phyloP scores from a whole-genome alignment of 208 protist species.

The Crithidia acanthocephali region DNA sequence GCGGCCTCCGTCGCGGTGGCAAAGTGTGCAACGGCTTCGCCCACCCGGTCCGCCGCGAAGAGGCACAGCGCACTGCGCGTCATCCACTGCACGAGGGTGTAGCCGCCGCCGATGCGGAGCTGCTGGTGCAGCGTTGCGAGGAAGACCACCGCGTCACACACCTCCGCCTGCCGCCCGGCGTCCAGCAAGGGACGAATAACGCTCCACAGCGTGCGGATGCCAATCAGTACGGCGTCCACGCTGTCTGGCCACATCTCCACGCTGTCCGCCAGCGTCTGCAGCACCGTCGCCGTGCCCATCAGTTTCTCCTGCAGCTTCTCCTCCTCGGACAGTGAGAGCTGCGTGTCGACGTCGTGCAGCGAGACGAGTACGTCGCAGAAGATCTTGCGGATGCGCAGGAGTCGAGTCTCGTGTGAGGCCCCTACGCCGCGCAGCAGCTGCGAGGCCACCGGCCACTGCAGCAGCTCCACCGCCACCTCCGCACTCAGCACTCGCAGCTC shows the following conservation, averaged over 20 bases:
- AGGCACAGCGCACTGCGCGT: constrained; percentile 70
- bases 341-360: constrained; percentile 42
- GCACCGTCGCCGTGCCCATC: constrained; percentile 45
- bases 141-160: constrained; percentile 73
- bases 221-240: constrained; percentile 43
- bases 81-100: constrained; percentile 78
- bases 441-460: constrained; percentile 62
- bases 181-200: constrained; percentile 54
- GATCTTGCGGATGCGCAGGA: constrained; percentile 53
- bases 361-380: constrained; percentile 73
- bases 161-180: constrained; percentile 40
- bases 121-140: constrained; percentile 70
- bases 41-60: constrained; percentile 45
- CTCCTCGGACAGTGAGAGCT: constrained; percentile 29
- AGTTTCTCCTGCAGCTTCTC: constrained; percentile 54
- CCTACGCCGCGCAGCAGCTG: constrained; percentile 37
- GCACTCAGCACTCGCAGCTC: constrained; percentile 79
- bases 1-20: constrained; percentile 51
- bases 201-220: constrained; percentile 71
- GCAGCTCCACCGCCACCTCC: constrained; percentile 71
- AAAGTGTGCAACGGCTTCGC: constrained; percentile 56
- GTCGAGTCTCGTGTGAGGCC: constrained; percentile 36
- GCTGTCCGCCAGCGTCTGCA: constrained; percentile 67
- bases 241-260: constrained; percentile 73
- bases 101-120: constrained; percentile 63